Evolutionary conservation across 2,329 filamentous ascomycete genomes (phyloP).

Genomic region (Ceratocystis cubensis): DNA sequence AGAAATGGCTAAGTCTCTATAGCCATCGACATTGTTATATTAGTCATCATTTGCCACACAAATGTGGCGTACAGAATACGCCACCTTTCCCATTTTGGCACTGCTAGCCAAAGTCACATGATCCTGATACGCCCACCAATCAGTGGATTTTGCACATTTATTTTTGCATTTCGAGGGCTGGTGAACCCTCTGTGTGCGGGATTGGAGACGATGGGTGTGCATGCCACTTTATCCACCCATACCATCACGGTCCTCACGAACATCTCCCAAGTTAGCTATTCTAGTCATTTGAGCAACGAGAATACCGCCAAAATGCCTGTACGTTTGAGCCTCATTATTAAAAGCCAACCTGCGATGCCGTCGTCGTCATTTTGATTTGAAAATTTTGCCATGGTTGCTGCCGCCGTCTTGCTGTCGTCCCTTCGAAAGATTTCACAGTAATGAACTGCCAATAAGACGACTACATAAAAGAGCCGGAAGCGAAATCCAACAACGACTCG

Average conservation of each 20-base stretch:
- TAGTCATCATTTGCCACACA: slow-evolving; percentile 5
- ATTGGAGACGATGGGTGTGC: slow-evolving; percentile 13
- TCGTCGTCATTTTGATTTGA: slow-evolving; percentile 13
- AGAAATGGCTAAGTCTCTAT: slow-evolving; percentile 1
- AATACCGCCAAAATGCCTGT: slow-evolving; percentile 22
- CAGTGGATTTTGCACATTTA: slow-evolving; percentile 20
- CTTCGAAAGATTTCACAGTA: not conserved
- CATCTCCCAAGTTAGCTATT: slow-evolving; percentile 21
- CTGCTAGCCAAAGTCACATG: slow-evolving; percentile 10
- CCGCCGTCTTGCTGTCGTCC: slow-evolving; percentile 3
- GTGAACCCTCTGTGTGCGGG: slow-evolving; percentile 18
- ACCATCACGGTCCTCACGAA: slow-evolving; percentile 19
- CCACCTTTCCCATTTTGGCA: slow-evolving; percentile 2
- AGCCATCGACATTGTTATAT: slow-evolving; percentile 15
- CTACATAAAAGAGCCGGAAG: not conserved
- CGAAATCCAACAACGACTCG: not conserved
- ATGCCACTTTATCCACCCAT: slow-evolving; percentile 21
- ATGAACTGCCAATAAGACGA: not conserved
- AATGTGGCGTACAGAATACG: not conserved
- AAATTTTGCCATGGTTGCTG: slow-evolving; percentile 14
- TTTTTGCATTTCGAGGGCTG: slow-evolving; percentile 19
- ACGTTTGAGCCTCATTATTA: slow-evolving; percentile 17
- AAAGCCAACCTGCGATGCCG: slow-evolving; percentile 14
- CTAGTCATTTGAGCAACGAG: slow-evolving; percentile 21
- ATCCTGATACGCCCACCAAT: slow-evolving; percentile 14